Evolutionary conservation across 305 asterid genomes (phyloP).

Genomic region (Rubia occidens): DNA sequence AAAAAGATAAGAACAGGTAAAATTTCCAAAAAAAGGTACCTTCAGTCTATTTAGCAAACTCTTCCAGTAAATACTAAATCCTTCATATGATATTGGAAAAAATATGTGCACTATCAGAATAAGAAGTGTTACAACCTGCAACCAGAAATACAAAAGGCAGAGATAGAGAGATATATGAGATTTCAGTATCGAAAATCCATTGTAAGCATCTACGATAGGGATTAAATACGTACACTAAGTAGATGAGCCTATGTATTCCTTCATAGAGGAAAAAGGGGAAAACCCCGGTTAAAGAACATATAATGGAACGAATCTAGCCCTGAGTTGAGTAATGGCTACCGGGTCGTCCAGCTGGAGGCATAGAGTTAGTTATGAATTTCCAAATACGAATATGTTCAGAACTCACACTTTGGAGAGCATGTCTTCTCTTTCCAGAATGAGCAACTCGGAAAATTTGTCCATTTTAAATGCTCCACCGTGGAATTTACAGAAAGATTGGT

Average conservation of each 20-base stretch:
- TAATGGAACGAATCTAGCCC: not conserved
- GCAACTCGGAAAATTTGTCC: not conserved
- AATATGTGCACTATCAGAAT: constrained; percentile 60
- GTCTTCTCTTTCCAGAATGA: not conserved
- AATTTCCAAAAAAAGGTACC: constrained; percentile 35
- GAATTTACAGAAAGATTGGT: not conserved
- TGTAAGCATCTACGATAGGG: not conserved
- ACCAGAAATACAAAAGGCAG: constrained; percentile 3
- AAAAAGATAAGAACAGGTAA: constrained; percentile 13
- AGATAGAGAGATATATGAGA: not conserved
- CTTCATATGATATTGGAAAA: constrained; percentile 77
- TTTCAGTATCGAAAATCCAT: not conserved
- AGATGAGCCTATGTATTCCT: not conserved
- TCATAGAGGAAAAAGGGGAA: too few species aligned
- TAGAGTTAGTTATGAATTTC: not conserved
- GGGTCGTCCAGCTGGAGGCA: not conserved
- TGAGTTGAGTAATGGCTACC: not conserved
- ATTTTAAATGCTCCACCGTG: not conserved
- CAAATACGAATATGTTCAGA: not conserved
- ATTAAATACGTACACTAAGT: not conserved
- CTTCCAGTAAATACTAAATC: constrained; percentile 63
- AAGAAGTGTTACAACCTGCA: constrained; percentile 63
- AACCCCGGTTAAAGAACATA: not conserved
- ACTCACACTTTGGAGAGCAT: not conserved
- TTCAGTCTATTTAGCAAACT: constrained; percentile 51